phyloP scores from a whole-genome alignment of 192 early-diverging fungal species.

The Phycomyces nitens region DNA sequence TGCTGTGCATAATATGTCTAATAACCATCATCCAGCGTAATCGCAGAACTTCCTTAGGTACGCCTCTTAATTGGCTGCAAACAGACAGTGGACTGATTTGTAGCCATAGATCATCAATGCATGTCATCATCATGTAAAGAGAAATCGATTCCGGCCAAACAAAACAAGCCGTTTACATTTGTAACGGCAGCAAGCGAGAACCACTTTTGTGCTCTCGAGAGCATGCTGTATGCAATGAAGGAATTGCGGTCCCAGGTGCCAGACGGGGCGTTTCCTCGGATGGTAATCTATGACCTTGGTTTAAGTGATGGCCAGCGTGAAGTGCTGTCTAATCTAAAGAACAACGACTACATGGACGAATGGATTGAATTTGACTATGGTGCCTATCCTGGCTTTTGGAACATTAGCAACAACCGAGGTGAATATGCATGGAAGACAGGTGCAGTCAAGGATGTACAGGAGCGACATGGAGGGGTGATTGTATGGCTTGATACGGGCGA shows the following conservation, averaged over 20 bases:
- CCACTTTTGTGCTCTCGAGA: constrained; percentile 49
- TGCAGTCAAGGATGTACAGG: constrained; percentile 43
- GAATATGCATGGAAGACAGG: constrained; percentile 54
- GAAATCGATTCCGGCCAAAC: not conserved
- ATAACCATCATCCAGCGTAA: not conserved
- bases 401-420: constrained; percentile 36
- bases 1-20: not conserved
- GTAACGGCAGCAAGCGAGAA: constrained; percentile 46
- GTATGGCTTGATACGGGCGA: constrained; percentile 50
- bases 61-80: not conserved
- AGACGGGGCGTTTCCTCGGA: constrained; percentile 27
- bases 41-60: not conserved
- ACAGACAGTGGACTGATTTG: no score
- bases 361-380: constrained; percentile 39
- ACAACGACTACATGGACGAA: constrained; percentile 39
- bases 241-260: constrained; percentile 34
- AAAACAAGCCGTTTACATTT: constrained; percentile 35
- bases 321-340: constrained; percentile 31
- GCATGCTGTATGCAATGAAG: constrained; percentile 39
- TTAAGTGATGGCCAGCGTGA: constrained; percentile 29
- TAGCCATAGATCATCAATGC: not conserved
- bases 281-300: constrained; percentile 47
- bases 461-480: constrained; percentile 38
- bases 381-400: constrained; percentile 43
- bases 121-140: not conserved